These are phyloP conservation scores for Geotrichum carabidarum DNA, from an alignment of 1,139 yeast genomes.

Conservation along the genomic window DNA sequence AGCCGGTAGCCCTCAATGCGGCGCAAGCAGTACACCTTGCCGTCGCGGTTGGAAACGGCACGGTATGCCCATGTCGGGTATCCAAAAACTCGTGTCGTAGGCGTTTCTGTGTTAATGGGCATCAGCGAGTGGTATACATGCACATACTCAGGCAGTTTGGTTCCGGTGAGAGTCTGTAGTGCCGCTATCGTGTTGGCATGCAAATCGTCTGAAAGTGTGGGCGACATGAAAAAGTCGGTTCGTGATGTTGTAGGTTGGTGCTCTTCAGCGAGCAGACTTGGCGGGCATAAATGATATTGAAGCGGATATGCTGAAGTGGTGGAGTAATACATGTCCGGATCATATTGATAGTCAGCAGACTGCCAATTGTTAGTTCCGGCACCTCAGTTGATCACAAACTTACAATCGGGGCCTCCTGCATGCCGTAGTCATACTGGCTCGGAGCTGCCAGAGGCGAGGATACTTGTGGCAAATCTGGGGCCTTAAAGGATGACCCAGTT, in stretches of 20 bases:
- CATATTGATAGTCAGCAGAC: constrained; percentile 8
- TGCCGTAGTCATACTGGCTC: neutral
- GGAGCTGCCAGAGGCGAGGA: neutral
- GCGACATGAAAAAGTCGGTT: constrained; percentile 63
- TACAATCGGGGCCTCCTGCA: neutral
- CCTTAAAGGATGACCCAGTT: neutral
- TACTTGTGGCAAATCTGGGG: neutral
- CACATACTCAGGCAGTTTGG: constrained; percentile 69
- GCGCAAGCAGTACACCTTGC: constrained; percentile 68
- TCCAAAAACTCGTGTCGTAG: constrained; percentile 55
- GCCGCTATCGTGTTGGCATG: constrained; percentile 77
- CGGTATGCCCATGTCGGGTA: constrained; percentile 65
- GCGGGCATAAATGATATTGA: constrained; percentile 86
- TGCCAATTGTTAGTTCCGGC: neutral
- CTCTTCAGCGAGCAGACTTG: constrained; percentile 71
- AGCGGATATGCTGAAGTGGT: constrained; percentile 48
- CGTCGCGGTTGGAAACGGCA: constrained; percentile 74
- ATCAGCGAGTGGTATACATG: constrained; percentile 79
- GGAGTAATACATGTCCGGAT: constrained; percentile 13
- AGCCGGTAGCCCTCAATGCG: constrained; percentile 63
- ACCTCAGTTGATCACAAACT: neutral
- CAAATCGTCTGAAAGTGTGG: constrained; percentile 64
- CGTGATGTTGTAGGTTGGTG: constrained; percentile 45
- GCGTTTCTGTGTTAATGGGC: constrained; percentile 66
- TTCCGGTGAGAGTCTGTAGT: constrained; percentile 58